phyloP scores from a whole-genome alignment of 805 yeast species.

The Wickerhamiella galacta region DNA sequence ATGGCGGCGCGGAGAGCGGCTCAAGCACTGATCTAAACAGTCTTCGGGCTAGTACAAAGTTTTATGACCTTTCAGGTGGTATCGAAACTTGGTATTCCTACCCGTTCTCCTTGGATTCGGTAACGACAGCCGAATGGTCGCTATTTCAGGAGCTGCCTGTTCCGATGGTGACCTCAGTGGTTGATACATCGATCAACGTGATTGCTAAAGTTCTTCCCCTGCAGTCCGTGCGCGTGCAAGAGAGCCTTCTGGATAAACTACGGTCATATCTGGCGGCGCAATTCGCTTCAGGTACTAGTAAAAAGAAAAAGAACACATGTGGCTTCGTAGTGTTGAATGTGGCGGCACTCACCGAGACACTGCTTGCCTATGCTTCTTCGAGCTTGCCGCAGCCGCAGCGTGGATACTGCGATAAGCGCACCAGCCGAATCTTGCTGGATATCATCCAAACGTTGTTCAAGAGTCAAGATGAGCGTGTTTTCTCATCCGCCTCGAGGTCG shows the following conservation, averaged over 20 bases:
- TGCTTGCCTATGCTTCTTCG: neutral
- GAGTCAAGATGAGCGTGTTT: neutral
- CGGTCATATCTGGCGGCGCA: slow-evolving; percentile 38
- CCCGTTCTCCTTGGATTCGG: too few species aligned
- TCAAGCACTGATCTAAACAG: too few species aligned
- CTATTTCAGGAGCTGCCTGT: too few species aligned
- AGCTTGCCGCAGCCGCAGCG: neutral
- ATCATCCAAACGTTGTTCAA: neutral
- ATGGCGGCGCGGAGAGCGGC: too few species aligned
- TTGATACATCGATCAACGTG: slow-evolving; percentile 67
- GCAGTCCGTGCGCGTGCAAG: slow-evolving; percentile 63
- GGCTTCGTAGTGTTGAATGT: too few species aligned
- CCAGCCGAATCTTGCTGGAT: neutral
- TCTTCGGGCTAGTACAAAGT: too few species aligned
- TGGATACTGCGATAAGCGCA: neutral
- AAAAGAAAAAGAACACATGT: too few species aligned
- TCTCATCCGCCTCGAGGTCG: neutral
- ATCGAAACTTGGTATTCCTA: too few species aligned
- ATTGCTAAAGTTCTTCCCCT: slow-evolving; percentile 55
- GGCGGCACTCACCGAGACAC: neutral
- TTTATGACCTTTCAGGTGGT: too few species aligned
- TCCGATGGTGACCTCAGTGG: slow-evolving; percentile 18
- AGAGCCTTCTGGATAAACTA: slow-evolving; percentile 70
- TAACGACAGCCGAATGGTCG: too few species aligned
- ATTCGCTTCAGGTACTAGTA: neutral